These are phyloP conservation scores for Plasmodium chabaudi DNA, from an alignment of 169 alveolate species.

Conservation along the genomic window DNA sequence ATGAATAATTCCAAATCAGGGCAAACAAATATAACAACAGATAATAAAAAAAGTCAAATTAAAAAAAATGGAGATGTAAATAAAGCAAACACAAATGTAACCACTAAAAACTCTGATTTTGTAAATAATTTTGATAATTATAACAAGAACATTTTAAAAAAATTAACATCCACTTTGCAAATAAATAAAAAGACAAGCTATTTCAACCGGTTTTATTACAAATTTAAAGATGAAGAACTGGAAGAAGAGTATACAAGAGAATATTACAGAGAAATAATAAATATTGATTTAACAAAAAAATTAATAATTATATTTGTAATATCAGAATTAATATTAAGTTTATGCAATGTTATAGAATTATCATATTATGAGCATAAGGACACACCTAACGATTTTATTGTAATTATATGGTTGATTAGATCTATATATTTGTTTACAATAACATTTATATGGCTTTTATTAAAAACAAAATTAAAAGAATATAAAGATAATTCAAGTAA, in stretches of 20 bases:
- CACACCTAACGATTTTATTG: conserved; percentile 76
- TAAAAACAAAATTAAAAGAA: conserved; percentile 77
- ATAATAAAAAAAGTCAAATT: conserved; percentile 3
- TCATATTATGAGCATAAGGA: conserved; percentile 62
- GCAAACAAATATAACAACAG: background rate
- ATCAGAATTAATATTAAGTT: conserved; percentile 85
- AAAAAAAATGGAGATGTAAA: background rate
- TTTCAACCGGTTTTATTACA: conserved; percentile 70
- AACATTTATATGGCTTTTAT: conserved; percentile 88
- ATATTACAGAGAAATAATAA: conserved; percentile 88
- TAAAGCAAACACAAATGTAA: conserved; percentile 8
- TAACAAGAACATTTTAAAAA: conserved; percentile 55
- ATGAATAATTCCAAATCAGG: too few relatives aligned
- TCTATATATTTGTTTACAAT: conserved; percentile 86
- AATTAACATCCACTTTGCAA: conserved; percentile 50
- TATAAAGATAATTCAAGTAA: conserved; percentile 69
- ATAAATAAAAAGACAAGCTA: conserved; percentile 24
- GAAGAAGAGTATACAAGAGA: conserved; percentile 90
- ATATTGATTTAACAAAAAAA: conserved; percentile 90
- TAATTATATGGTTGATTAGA: conserved; percentile 89
- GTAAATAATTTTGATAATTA: conserved; percentile 63
- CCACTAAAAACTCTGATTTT: conserved; percentile 26
- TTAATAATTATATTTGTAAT: conserved; percentile 88
- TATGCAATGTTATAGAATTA: conserved; percentile 84
- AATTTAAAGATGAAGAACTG: conserved; percentile 87